These are phyloP conservation scores for Trametes versicolor DNA, from an alignment of 1,284 basidiomycete genomes.

Conservation along the genomic window DNA sequence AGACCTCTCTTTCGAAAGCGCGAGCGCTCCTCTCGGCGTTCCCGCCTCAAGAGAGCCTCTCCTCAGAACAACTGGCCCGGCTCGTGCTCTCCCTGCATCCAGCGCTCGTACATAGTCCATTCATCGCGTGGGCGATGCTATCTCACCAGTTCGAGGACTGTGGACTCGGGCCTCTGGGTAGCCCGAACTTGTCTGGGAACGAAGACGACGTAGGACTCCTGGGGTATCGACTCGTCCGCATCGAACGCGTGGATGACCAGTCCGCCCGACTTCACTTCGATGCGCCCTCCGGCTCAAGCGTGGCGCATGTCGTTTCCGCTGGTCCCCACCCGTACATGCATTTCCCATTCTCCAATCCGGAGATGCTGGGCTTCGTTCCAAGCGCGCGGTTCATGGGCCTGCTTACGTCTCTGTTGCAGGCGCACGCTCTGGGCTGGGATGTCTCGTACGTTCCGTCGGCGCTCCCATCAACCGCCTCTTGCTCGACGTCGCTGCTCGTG, in stretches of 20 bases:
- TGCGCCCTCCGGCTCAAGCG: constrained; percentile 42
- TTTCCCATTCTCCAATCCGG: constrained; percentile 38
- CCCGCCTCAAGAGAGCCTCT: constrained; percentile 51
- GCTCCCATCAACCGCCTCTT: constrained; percentile 47
- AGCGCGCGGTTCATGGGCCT: constrained; percentile 48
- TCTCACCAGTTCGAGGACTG: constrained; percentile 61
- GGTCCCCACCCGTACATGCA: constrained; percentile 49
- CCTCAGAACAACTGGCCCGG: constrained; percentile 59
- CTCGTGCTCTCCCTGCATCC: constrained; percentile 66
- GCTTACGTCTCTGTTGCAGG: constrained; percentile 47
- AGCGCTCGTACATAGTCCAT: constrained; percentile 59
- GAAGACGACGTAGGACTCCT: constrained; percentile 58
- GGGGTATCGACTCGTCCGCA: constrained; percentile 56
- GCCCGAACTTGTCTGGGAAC: constrained; percentile 51
- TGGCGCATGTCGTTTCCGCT: constrained; percentile 54
- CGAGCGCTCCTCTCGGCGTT: constrained; percentile 55
- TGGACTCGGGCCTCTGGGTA: constrained; percentile 62
- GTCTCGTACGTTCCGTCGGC: constrained; percentile 49
- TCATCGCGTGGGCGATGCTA: constrained; percentile 69
- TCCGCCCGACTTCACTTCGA: constrained; percentile 56
- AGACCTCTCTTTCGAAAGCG: constrained; percentile 66
- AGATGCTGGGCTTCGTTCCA: constrained; percentile 40
- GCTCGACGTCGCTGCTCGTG: constrained; percentile 48
- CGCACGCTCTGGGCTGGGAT: constrained; percentile 49
- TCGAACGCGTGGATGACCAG: constrained; percentile 51